Conservation (phyloP, 2,329 filamentous ascomycete genomes). For the Xylaria sp. region DNA sequence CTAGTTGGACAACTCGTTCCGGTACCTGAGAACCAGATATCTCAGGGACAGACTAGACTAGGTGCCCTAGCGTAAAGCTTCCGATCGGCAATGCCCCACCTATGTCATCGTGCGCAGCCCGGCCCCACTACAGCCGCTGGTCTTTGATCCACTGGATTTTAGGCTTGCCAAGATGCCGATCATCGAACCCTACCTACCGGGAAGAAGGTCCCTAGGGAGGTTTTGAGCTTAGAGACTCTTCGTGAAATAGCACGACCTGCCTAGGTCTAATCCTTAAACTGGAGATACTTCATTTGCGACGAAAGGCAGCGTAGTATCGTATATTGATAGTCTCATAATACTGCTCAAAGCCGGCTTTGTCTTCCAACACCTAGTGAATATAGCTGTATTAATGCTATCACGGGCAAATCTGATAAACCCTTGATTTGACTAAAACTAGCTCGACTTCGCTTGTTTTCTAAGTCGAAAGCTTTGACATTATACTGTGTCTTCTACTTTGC, state of each 20-base stretch:
- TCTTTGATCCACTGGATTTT: not conserved
- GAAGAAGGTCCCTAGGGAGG: not conserved
- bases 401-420: too few relatives aligned
- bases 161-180: conserved; percentile 7
- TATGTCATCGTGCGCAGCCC: conserved; percentile 27
- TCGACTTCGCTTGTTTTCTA: too few relatives aligned
- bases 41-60: not conserved
- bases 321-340: not conserved
- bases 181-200: not conserved
- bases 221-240: not conserved
- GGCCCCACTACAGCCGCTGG: conserved; percentile 9
- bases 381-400: too few relatives aligned
- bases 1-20: not conserved
- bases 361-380: not conserved
- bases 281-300: not conserved
- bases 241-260: not conserved
- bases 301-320: not conserved
- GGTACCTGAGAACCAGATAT: not conserved
- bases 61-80: conserved; percentile 1
- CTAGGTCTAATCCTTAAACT: not conserved
- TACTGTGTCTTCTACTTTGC: not conserved
- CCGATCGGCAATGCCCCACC: not conserved
- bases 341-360: not conserved
- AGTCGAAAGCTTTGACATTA: not conserved
- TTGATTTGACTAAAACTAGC: too few relatives aligned